phyloP scores from a whole-genome alignment of 1,284 basidiomycete species.

The Rhodotorula sp. region DNA sequence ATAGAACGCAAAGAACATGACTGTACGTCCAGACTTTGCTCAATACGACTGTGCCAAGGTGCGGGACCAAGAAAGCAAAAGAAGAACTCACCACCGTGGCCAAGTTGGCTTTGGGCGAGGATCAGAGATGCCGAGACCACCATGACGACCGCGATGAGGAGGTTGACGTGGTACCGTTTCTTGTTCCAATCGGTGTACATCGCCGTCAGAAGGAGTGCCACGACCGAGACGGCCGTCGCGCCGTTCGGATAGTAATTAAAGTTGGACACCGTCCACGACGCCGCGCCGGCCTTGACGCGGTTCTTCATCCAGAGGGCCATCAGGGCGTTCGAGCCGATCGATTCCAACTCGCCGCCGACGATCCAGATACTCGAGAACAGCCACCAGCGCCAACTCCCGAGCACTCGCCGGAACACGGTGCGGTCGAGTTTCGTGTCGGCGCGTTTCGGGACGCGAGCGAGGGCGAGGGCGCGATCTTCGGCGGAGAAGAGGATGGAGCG shows the following conservation, averaged over 20 bases:
- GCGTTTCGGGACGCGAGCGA: slow-evolving; percentile 31
- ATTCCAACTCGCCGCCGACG: slow-evolving; percentile 63
- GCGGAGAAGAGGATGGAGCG: slow-evolving; percentile 51
- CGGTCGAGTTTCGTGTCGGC: slow-evolving; percentile 55
- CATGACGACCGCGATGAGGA: slow-evolving; percentile 61
- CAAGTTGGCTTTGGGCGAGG: slow-evolving; percentile 45
- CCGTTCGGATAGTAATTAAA: slow-evolving; percentile 65
- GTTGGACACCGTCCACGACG: slow-evolving; percentile 11
- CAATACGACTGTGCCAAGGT: background rate
- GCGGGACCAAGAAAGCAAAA: background rate
- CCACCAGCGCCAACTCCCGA: slow-evolving; percentile 68
- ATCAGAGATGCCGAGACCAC: slow-evolving; percentile 58
- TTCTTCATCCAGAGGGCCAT: slow-evolving; percentile 73
- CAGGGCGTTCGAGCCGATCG: slow-evolving; percentile 67
- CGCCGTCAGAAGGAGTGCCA: slow-evolving; percentile 59
- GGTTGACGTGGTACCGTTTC: slow-evolving; percentile 63
- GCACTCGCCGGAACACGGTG: slow-evolving; percentile 57
- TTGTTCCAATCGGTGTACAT: slow-evolving; percentile 61
- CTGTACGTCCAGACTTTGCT: background rate
- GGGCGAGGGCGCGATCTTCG: slow-evolving; percentile 45
- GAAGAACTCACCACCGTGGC: background rate
- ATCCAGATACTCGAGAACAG: slow-evolving; percentile 51
- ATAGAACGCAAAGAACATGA: slow-evolving; percentile 39
- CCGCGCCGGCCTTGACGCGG: slow-evolving; percentile 49
- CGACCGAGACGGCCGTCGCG: slow-evolving; percentile 63